Base-by-base conservation (phyloP, 352 stramenopile genomes). In the Pythium monospermum region DNA sequence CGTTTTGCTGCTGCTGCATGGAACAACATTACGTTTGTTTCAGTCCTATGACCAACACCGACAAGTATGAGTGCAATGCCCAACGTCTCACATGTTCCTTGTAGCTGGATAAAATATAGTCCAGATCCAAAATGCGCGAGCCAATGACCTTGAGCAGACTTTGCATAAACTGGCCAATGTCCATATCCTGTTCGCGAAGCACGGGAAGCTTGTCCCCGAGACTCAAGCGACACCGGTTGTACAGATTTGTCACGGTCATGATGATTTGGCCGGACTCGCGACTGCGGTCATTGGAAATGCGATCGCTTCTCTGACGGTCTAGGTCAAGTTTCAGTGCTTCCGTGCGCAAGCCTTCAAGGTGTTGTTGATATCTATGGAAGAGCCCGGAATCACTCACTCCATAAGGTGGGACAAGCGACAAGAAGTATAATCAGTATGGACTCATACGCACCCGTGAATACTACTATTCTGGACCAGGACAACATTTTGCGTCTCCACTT, bases 191-290 rank as follows among this genome's bases (percentile, higher is more conserved):
- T 57, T 88, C 72, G n/a, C 76, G 75, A 28, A 89, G 56, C 32
- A 84, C 69, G 0, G 76, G 76, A 19, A 94, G 66, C 57, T 87
- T 90, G 51, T 81, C 75, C 23, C 76, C 69, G n/a, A 91, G 60
- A 35, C 77, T 91, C 4, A 87, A 61, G 4, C 70, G 65, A 57
- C 82, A 93, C 32, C 86, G 84, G 55, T 85, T 86, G 72, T 95
- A 96, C 28, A 97, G 53, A 53, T 97, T 97, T n/a, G 76, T 87
- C 40, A 96, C 83, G 11, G 85, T 90, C 59, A 96, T 76, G 47
- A 96, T 71, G 58, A 96, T 93, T 65, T 97, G 85, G 0, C 85
- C 85, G 5, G 76, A 92, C 62, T 97, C 85, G 22, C 83, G 75
- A 36, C 71, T 91, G 43, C 82, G 73, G 53, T 94, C 82, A 54